Evolutionary conservation across 345 rosid genomes (phyloP), one percentile per base, ranked within the genome.

Genomic region (Durio zibethinus): DNA sequence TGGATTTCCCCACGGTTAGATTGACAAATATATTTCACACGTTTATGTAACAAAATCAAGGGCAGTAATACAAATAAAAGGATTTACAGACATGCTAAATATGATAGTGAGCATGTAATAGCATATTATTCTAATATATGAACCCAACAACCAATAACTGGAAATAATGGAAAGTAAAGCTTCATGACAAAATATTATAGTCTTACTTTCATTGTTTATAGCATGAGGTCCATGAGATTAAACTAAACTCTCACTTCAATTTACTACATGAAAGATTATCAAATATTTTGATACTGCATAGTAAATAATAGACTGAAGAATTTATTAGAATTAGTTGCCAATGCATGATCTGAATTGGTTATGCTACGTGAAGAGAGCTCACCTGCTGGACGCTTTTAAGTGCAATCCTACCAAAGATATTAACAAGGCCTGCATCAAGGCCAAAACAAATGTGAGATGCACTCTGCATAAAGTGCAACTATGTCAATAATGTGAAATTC

Each of bases 381-480:
- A 75, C 91, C 90, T 89, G 91, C 69, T 80, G 87, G 57, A 79
- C 81, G 73, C 79, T 84, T 81, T 89, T 91, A 1, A 83, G 73
- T 76, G 83, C 81, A 12, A 80, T 31, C 81, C 61, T 83, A 40
- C 90, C 91, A 3, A 87, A 4, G 0, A 50, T 65, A 15, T 79
- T 72, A 36, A 80, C 21, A 23, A 87, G 9, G 31, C 86, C 93
- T 88, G 81, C 85, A 76, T 45, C 50, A 60, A 75, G 79, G 77
- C 47, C 76, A 68, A 53, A 38, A 64, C 35, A 36, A 36, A 23
- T 8, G 15, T 54, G 14, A 56, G 21, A n/a, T n/a, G 50, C 35
- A 73, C 38, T 29, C 70, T 5, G 23, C 36, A 4, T 11, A 35
- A 31, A 10, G n/a, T 50, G 48, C 36, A 69, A 35, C 72, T 52